Evolutionary conservation across 106 monocot genomes (phyloP).

Genomic region (Cymbidium sinense): DNA sequence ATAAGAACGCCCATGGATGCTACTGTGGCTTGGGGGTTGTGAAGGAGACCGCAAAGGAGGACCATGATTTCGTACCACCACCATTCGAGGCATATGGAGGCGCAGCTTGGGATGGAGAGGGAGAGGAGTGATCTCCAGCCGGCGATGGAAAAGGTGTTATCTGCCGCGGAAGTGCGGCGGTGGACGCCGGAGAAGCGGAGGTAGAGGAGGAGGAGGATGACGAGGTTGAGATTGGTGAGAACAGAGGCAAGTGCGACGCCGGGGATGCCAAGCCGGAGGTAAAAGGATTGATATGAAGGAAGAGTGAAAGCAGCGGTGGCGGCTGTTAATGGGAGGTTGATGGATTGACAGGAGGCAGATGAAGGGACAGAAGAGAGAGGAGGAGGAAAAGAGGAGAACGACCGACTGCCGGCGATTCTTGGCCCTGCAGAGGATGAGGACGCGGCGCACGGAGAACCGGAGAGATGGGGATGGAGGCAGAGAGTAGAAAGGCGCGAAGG

Average conservation of each 20-base stretch:
- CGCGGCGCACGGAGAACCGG: constrained; percentile 28
- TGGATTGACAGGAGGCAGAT: constrained; percentile 40
- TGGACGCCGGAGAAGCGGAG: constrained; percentile 19
- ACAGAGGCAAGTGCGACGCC: constrained; percentile 25
- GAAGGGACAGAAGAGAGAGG: constrained; percentile 37
- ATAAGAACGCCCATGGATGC: constrained; percentile 42
- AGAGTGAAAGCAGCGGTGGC: constrained; percentile 16
- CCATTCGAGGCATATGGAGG: constrained; percentile 71
- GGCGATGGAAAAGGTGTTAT: constrained; percentile 7
- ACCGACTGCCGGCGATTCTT: constrained; percentile 34
- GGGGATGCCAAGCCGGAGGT: neutral
- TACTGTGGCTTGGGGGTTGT: constrained; percentile 22
- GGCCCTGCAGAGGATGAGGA: constrained; percentile 35
- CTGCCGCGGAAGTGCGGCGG: constrained; percentile 2
- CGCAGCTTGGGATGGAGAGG: constrained; percentile 23
- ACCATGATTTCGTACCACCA: constrained; percentile 96
- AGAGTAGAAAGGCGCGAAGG: constrained; percentile 32
- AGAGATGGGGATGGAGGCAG: constrained; percentile 28
- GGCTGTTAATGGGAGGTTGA: constrained; percentile 26
- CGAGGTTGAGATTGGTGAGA: constrained; percentile 21
- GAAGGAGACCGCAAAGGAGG: constrained; percentile 28
- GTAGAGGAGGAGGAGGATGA: constrained; percentile 23
- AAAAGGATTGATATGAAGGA: no score
- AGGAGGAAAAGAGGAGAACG: constrained; percentile 36
- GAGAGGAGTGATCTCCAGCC: constrained; percentile 20